Conservation (phyloP, 768 basidiomycete genomes). For the Kwoniella bestiolae region DNA sequence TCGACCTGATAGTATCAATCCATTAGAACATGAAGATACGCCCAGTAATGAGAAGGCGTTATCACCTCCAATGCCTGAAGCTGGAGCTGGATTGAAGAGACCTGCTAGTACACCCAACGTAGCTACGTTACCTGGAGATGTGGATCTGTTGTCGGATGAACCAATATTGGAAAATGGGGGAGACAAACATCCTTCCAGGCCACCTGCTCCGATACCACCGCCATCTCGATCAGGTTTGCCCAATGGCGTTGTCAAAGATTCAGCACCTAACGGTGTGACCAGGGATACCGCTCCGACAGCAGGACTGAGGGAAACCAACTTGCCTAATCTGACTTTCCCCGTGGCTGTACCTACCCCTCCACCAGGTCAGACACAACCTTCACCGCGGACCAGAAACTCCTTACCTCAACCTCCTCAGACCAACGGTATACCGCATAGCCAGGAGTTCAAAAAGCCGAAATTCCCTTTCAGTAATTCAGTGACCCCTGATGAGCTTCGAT, state of each 20-base stretch:
- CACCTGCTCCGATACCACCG: slow-evolving; percentile 4
- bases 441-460: slow-evolving; percentile 48
- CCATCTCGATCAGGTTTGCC: not conserved
- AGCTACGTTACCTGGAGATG: slow-evolving; percentile 19
- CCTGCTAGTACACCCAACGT: slow-evolving; percentile 29
- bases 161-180: slow-evolving; percentile 12
- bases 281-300: slow-evolving; percentile 9
- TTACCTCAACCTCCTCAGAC: slow-evolving; percentile 8
- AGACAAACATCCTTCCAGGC: slow-evolving; percentile 16
- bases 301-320: slow-evolving; percentile 1
- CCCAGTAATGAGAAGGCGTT: not conserved
- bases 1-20: slow-evolving; percentile 20
- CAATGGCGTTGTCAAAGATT: slow-evolving; percentile 17
- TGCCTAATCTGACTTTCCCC: slow-evolving; percentile 25
- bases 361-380: not conserved
- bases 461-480: slow-evolving; percentile 69
- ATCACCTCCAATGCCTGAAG: slow-evolving; percentile 27
- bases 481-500: slow-evolving; percentile 65
- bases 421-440: slow-evolving; percentile 34
- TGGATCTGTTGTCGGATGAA: slow-evolving; percentile 16
- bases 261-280: not conserved
- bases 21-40: not conserved
- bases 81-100: slow-evolving; percentile 18
- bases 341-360: slow-evolving; percentile 37
- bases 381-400: not conserved